Evolutionary conservation across 176 grass and related monocot genomes (phyloP).

Genomic region (Rhynchospora tenuis): DNA sequence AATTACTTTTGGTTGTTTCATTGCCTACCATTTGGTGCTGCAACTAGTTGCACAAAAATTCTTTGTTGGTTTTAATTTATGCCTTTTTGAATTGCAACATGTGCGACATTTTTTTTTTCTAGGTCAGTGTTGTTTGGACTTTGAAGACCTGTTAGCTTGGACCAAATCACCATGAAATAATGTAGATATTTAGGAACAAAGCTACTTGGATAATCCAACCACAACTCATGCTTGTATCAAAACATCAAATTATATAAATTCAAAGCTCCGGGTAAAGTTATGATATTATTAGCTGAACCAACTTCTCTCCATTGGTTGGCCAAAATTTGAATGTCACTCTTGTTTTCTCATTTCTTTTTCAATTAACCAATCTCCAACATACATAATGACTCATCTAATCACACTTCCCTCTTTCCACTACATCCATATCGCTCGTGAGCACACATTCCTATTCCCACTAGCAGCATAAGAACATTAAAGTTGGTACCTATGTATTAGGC

Average conservation of each 20-base stretch:
- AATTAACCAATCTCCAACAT: background rate
- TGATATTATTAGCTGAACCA: constrained; percentile 10
- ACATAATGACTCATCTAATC: background rate
- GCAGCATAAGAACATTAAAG: background rate
- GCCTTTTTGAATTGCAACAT: background rate
- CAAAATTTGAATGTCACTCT: constrained; percentile 7
- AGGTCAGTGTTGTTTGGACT: background rate
- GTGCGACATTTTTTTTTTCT: background rate
- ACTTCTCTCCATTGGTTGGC: constrained; percentile 14
- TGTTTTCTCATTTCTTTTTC: background rate
- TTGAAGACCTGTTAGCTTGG: background rate
- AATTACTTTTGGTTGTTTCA: background rate
- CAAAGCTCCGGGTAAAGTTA: background rate
- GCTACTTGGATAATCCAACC: background rate
- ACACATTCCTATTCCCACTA: background rate
- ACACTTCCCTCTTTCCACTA: background rate
- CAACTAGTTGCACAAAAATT: background rate
- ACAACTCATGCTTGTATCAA: background rate
- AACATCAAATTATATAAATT: background rate
- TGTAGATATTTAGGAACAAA: background rate
- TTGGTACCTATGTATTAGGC: constrained; percentile 5
- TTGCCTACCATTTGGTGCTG: background rate
- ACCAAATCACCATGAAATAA: background rate
- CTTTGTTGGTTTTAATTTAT: background rate
- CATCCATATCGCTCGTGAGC: background rate